Base-by-base conservation (phyloP, 228 moss, liverwort and hornwort species). In the Sphagnum magellanicum region DNA sequence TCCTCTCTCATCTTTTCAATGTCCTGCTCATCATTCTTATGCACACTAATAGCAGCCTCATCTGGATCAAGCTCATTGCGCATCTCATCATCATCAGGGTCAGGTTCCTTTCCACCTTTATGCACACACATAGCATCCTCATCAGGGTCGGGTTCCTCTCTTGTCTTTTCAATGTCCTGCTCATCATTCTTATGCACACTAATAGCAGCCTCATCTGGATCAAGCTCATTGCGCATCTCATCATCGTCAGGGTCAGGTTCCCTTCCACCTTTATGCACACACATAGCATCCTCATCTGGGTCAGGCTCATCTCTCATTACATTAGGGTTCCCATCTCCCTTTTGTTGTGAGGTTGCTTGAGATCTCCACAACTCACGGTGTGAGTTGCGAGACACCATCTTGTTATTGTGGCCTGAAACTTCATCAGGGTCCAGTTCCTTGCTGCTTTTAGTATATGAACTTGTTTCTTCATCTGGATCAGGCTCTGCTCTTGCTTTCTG, bases 391-490 rank as follows among this genome's bases (percentile, higher is more conserved):
- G 47, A 4, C 49, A 49, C 4, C 6, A 6, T 49, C 47, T 64
- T 49, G 55, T 52, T 49, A 16, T 3, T 6, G 51, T 32, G 3
- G 32, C 32, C 32, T 32, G 16, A 67, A 8, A 59, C 48, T 15
- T 68, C 79, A 60, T 73, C 75, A 47, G 69, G 68, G 69, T 79
- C 75, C 50, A 66, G 73, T 73, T 73, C 72, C 49, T 71, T 5
- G 15, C 17, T 55, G 7, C 14, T 71, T 17, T 51, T 4, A 53
- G 52, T 61, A 59, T 47, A 15, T 55, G 72, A 50, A 52, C 70
- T 3, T 50, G 71, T 63, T 48, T 32, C 32, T 32, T 83, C 83
- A 65, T 77, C 86, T 17, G 78, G 85, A 64, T 87, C 83, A 62
- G 76, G 83, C 67, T 87, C 85, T 67, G 51, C 32, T 67, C 64